These are phyloP conservation scores for Cryptosporidium canis DNA, from an alignment of 169 alveolate genomes.

Conservation along the genomic window DNA sequence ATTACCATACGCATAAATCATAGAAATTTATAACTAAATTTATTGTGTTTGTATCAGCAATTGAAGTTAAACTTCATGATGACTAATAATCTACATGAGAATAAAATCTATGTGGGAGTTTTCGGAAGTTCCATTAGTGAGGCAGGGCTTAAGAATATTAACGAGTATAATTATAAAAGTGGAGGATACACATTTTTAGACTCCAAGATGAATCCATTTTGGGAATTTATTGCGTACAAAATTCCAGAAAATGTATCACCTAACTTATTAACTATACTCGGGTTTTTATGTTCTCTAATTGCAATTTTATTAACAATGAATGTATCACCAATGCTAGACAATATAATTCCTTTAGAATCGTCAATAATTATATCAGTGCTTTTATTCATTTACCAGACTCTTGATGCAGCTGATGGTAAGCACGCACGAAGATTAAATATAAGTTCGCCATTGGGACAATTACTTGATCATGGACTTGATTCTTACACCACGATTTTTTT, in stretches of 20 bases:
- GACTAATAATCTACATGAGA: neutral
- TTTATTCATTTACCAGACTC: conserved; percentile 71
- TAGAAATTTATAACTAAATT: neutral
- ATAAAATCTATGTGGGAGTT: neutral
- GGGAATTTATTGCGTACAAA: conserved; percentile 15
- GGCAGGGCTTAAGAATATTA: conserved; percentile 11
- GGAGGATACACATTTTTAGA: conserved; percentile 45
- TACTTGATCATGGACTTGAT: conserved; percentile 81
- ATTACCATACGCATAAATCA: neutral
- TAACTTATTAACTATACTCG: conserved; percentile 26
- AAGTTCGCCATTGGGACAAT: conserved; percentile 78
- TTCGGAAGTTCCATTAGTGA: conserved; percentile 43
- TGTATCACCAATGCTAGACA: neutral
- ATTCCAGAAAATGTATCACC: conserved; percentile 56
- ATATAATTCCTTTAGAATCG: neutral
- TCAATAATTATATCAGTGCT: conserved; percentile 9
- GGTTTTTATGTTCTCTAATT: conserved; percentile 39
- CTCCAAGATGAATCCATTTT: conserved; percentile 47
- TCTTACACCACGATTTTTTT: conserved; percentile 58
- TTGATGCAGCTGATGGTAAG: conserved; percentile 79
- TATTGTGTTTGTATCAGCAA: neutral
- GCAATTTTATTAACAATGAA: conserved; percentile 6
- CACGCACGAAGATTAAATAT: conserved; percentile 78
- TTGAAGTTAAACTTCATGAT: neutral
- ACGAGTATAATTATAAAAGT: conserved; percentile 26